phyloP scores from a whole-genome alignment of 2,329 filamentous ascomycete species.

The Clarireedia hainanense region DNA sequence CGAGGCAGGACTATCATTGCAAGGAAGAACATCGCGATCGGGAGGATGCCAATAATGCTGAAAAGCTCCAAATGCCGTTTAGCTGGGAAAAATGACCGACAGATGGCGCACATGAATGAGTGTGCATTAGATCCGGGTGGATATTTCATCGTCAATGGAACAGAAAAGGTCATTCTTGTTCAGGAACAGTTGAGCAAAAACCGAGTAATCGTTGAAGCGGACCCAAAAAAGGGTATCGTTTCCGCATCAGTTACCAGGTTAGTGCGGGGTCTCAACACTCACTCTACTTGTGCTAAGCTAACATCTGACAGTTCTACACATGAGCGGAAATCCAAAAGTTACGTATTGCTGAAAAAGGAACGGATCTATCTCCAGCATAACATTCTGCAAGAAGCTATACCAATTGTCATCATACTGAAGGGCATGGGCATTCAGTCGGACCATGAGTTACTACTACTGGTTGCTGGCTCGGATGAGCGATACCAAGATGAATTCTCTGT shows the following conservation, averaged over 20 bases:
- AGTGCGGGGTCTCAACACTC: constrained; percentile 17
- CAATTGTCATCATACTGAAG: constrained; percentile 87
- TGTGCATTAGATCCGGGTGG: constrained; percentile 93
- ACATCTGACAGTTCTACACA: constrained; percentile 69
- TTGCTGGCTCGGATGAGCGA: constrained; percentile 75
- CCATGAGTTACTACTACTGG: constrained; percentile 86
- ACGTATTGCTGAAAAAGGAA: constrained; percentile 90
- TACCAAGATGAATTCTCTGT: constrained; percentile 94
- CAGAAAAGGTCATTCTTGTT: constrained; percentile 96
- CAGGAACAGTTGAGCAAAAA: constrained; percentile 99
- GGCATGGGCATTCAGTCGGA: constrained; percentile 91
- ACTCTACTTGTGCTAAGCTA: constrained; percentile 1
- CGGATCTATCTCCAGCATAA: constrained; percentile 87
- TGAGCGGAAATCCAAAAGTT: constrained; percentile 96
- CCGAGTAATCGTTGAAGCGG: constrained; percentile 91
- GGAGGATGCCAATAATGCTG: constrained; percentile 92
- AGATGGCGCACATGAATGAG: constrained; percentile 91
- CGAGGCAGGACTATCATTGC: constrained; percentile 70
- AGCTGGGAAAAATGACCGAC: constrained; percentile 69
- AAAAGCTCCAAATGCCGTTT: constrained; percentile 91
- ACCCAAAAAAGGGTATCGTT: constrained; percentile 85
- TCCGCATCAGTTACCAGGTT: constrained; percentile 81
- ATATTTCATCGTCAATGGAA: constrained; percentile 96
- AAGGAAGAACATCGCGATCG: constrained; percentile 71
- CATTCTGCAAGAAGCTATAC: constrained; percentile 85